phyloP scores from a whole-genome alignment of 2,329 filamentous ascomycete genomes.

The Amauroascus niger region DNA sequence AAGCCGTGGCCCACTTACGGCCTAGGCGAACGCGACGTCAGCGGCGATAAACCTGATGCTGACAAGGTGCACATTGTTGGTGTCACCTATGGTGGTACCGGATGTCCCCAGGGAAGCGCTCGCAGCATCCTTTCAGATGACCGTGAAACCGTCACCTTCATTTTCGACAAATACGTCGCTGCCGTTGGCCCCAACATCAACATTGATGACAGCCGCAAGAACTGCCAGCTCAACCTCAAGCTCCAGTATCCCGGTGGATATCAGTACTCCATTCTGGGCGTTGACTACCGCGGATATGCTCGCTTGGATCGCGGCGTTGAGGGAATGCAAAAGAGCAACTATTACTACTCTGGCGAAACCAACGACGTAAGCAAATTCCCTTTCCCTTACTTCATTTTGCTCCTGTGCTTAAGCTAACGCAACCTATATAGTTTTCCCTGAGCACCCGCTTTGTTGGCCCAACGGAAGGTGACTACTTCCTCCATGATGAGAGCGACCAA shows the following conservation, averaged over 20 bases:
- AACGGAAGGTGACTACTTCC: constrained; percentile 34
- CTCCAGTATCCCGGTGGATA: constrained; percentile 14
- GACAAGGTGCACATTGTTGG: constrained; percentile 8
- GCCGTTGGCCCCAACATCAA: constrained; percentile 4
- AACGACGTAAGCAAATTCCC: constrained; percentile 10
- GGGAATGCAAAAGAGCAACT: constrained; percentile 8
- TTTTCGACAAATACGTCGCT: constrained; percentile 12
- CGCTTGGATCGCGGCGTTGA: constrained; percentile 8
- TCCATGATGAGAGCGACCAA: constrained; percentile 38
- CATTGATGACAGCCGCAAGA: constrained; percentile 11
- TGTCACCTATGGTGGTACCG: constrained; percentile 13
- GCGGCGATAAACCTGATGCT: constrained; percentile 3
- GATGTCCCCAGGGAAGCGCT: constrained; percentile 12
- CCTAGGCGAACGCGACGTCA: constrained; percentile 2
- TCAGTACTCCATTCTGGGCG: constrained; percentile 13
- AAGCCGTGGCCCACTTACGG: not conserved
- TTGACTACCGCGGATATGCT: constrained; percentile 14
- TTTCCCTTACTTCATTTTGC: not conserved
- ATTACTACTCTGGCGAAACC: constrained; percentile 16
- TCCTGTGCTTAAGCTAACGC: constrained; percentile 2
- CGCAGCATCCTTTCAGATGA: constrained; percentile 10
- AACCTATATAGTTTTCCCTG: not conserved
- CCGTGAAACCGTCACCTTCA: constrained; percentile 12
- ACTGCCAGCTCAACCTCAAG: constrained; percentile 16
- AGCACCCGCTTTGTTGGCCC: constrained; percentile 37